Percentiles rank a stretch among this genome's conserved stretches.
phyloP scores from a whole-genome alignment of 78 protist species.

The Planoprotostelium fungivorum region DNA sequence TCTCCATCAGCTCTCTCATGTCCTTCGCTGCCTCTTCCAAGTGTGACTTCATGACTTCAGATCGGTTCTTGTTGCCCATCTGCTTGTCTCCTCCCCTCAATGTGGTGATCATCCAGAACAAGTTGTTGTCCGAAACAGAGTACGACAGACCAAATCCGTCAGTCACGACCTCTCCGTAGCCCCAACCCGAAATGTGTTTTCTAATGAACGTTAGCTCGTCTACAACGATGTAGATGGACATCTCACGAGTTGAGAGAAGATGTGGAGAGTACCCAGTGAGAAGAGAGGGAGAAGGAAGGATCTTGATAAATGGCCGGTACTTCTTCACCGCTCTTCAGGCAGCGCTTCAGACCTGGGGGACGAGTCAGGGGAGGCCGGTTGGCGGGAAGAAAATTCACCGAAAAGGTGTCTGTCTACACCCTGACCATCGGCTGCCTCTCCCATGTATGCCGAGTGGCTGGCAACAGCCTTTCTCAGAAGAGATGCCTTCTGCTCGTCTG shows the following conservation, averaged over 20 bases:
- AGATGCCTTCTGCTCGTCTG: neutral
- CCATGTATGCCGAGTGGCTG: neutral
- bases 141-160: neutral
- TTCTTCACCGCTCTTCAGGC: neutral
- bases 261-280: neutral
- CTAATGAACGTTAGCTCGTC: neutral
- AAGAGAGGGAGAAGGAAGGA: neutral
- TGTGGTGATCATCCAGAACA: neutral
- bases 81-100: neutral
- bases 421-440: neutral
- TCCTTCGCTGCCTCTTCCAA: neutral
- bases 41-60: neutral
- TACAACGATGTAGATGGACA: neutral
- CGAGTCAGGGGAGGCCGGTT: neutral
- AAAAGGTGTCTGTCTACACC: neutral
- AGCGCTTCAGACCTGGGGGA: neutral
- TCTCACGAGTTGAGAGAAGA: neutral
- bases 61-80: neutral
- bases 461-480: neutral
- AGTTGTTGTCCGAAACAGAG: conserved; percentile 1
- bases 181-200: neutral
- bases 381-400: neutral
- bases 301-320: neutral
- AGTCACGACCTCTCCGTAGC: neutral
- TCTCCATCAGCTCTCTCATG: neutral